A percentile compares a stretch with the other conserved stretches of the same genome.
These are phyloP conservation scores for Eimeria acervulina DNA, from an alignment of 169 alveolate species.

Conservation along the genomic window DNA sequence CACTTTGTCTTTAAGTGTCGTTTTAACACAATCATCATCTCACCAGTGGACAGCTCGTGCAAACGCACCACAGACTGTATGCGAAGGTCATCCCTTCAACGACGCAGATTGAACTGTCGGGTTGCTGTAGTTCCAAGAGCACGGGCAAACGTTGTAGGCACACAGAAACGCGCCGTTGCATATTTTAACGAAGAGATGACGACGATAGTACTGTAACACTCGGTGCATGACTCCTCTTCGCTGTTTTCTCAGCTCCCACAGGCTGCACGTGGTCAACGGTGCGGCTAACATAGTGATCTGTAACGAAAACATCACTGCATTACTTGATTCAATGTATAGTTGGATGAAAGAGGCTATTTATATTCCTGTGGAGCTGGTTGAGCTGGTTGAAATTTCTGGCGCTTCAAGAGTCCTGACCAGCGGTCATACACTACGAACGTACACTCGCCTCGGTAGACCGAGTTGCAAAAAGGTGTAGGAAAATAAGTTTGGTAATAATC, in stretches of 20 bases:
- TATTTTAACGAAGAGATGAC: background rate
- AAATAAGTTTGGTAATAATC: background rate
- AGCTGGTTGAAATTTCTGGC: background rate
- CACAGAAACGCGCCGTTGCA: background rate
- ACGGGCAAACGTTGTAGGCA: background rate
- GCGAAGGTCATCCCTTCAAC: background rate
- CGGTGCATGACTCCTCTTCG: background rate
- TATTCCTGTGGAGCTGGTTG: background rate
- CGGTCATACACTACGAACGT: conserved; percentile 34
- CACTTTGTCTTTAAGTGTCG: no score
- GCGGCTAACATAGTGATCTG: background rate
- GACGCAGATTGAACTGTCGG: background rate
- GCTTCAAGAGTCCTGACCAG: conserved; percentile 20
- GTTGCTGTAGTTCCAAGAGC: background rate
- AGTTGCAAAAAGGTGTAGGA: background rate
- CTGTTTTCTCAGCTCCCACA: background rate
- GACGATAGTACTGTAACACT: background rate
- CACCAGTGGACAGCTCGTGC: background rate
- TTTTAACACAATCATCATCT: no score
- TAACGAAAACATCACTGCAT: background rate
- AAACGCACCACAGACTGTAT: background rate
- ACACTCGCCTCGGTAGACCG: background rate
- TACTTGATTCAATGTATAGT: background rate
- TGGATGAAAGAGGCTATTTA: background rate
- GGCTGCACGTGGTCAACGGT: background rate